These are phyloP conservation scores for Sphaceloma murrayae DNA, from an alignment of 2,329 filamentous ascomycete genomes.

Conservation along the genomic window DNA sequence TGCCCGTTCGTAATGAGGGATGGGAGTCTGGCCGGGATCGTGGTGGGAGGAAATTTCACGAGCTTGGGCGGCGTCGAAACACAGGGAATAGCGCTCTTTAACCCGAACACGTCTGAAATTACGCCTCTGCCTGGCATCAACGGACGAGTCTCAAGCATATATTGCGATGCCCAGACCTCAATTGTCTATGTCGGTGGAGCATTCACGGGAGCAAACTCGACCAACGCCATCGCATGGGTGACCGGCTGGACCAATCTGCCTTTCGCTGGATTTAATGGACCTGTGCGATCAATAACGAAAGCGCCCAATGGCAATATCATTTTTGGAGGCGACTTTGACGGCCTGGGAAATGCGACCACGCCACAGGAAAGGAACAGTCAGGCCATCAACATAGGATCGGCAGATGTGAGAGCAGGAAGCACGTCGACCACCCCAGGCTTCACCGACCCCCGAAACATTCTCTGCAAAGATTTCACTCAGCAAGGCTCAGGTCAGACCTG, in stretches of 20 bases:
- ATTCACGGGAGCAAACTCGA: constrained; percentile 70
- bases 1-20: constrained; percentile 63
- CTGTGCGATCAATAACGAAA: constrained; percentile 75
- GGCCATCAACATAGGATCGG: constrained; percentile 73
- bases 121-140: constrained; percentile 69
- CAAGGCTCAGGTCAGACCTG: constrained; percentile 70
- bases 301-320: constrained; percentile 74
- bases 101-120: constrained; percentile 60
- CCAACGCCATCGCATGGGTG: constrained; percentile 80
- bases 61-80: constrained; percentile 67
- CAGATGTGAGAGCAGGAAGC: constrained; percentile 58
- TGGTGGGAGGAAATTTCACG: constrained; percentile 93
- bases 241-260: constrained; percentile 69
- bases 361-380: constrained; percentile 62
- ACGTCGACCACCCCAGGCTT: constrained; percentile 56
- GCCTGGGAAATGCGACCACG: constrained; percentile 68
- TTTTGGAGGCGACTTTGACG: constrained; percentile 84
- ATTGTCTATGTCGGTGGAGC: constrained; percentile 87
- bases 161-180: constrained; percentile 67
- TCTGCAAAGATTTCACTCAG: constrained; percentile 63
- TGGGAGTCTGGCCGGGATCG: constrained; percentile 60
- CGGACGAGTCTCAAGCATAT: constrained; percentile 70
- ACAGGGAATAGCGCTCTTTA: constrained; percentile 69
- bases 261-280: constrained; percentile 91
- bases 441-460: constrained; percentile 65